phyloP scores from a whole-genome alignment of 106 monocot genomes.

The Phalaenopsis aphrodite region DNA sequence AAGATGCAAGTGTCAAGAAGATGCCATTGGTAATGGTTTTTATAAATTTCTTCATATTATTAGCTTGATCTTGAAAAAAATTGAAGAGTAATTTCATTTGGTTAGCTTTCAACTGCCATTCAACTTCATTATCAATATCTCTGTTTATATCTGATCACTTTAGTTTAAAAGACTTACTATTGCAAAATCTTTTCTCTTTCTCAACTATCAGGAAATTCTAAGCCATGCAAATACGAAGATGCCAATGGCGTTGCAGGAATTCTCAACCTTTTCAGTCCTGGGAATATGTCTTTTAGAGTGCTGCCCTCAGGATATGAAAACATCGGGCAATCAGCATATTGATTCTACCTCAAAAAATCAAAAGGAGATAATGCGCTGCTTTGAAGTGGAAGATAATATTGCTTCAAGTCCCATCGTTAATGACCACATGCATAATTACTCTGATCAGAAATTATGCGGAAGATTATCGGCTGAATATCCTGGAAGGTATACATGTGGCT shows the following conservation, averaged over 20 bases:
- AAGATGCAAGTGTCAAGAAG: background rate
- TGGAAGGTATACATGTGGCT: constrained; percentile 30
- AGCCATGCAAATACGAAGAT: constrained; percentile 33
- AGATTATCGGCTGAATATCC: background rate
- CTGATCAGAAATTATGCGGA: constrained; percentile 11
- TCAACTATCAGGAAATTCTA: constrained; percentile 43
- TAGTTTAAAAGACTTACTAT: background rate
- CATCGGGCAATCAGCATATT: background rate
- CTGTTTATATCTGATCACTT: constrained; percentile 2
- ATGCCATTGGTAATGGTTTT: background rate
- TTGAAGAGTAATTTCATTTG: background rate
- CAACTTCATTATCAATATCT: background rate
- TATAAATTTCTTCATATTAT: background rate
- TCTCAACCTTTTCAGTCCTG: constrained; percentile 40
- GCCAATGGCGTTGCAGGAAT: constrained; percentile 41
- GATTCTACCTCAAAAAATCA: background rate
- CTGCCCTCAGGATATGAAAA: constrained; percentile 8
- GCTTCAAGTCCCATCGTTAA: background rate
- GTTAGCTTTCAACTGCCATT: background rate
- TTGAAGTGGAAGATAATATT: constrained; percentile 9
- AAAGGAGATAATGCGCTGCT: constrained; percentile 1
- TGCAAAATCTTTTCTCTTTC: background rate
- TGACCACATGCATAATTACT: constrained; percentile 6
- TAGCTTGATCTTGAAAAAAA: background rate
- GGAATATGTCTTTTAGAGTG: constrained; percentile 30